Base-by-base conservation (phyloP, 1,139 yeast species). In the Citeromyces siamensis region DNA sequence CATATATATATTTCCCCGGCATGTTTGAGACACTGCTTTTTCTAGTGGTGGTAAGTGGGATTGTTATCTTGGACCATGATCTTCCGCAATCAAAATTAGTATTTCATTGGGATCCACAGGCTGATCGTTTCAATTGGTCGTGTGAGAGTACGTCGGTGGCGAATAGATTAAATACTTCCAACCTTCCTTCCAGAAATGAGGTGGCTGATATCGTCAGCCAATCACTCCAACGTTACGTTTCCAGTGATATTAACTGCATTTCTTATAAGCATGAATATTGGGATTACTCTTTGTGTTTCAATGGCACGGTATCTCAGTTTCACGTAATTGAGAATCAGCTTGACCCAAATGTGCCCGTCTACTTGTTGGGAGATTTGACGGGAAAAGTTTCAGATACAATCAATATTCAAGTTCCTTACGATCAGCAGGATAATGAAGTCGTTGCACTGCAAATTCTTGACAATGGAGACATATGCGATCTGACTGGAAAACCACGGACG, bases 391-490 rank as follows among this genome's bases (percentile, higher is more conserved):
- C 28, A 5, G 9, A 23, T 8, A 8, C 14, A 4, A 4, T 14
- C 9, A 23, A n/a, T 5, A 8, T 8, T 4, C 28, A 23, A 14
- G 28, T 23, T 5, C 28, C 28, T n/a, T 23, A 12, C 28, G 9
- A 14, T 14, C n/a, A 8, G 8, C 14, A 17, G 10, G 29, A 34
- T 8, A 17, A 18, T 10, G 19, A 34, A 6, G 13, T 32, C 8
- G 61, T 3, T 53, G 61, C 1, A 62, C 62, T 68, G 37, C 85
- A 81, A 42, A 56, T 60, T 2, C 55, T 81, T 10, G 60, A 56
- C 1, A 59, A 65, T 40, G 97, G 97, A 2, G 71, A 75, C 4
- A 46, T 66, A 1, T 88, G 97, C 58, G 94, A 83, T 49, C 50
- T 81, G 35, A 83, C 93, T 0, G 68, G 69, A 1, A 57, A 61